Base-by-base conservation (phyloP, 2,329 filamentous ascomycete genomes). In the Cercospora brassicicola region DNA sequence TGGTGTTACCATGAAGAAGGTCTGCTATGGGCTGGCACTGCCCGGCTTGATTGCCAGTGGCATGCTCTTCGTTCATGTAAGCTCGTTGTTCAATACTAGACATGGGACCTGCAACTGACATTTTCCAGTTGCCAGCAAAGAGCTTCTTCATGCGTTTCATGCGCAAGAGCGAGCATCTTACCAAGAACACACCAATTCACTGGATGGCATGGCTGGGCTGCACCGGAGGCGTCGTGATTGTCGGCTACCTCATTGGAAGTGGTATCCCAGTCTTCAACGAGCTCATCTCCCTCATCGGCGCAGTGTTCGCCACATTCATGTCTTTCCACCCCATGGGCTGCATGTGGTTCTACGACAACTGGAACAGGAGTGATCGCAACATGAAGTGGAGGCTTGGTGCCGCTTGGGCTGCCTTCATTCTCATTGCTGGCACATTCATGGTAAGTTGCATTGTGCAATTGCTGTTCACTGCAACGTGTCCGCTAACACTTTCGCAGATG, bases 341-440 rank as follows among this genome's bases (percentile, higher is more conserved):
- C 68, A 82, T 81, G 80, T 82, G 80, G 80, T 65, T 82, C 3
- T 80, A 81, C 62, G 80, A 83, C 68, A 81, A 82, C 69, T 81
- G 78, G 79, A 61, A 67, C 59, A 48, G 67, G 18, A 31, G 31
- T 18, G 53, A 69, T 28, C 64, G 70, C 53, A 63, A 48, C 56
- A 26, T 42, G 55, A 66, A 56, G 31, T 71, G 69, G 68, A 65
- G 42, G 1, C 13, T 53, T 23, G 62, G 67, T 23, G 67, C 68
- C 3, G 57, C 42, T 18, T 74, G 71, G 67, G 65, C 64, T 23
- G 30, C 68, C 8, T 79, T 79, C 60, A 73, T 82, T 5, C 72
- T 82, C 39, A 62, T 79, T 4, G 64, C 73, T 2, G 81, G 80
- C 3, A 76, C 74, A 0, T 84, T 83, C 67, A 72, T 84, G 56